Evolutionary conservation across 495 filamentous ascomycete genomes (phyloP).

Genomic region (Trichodelitschia bisporula): DNA sequence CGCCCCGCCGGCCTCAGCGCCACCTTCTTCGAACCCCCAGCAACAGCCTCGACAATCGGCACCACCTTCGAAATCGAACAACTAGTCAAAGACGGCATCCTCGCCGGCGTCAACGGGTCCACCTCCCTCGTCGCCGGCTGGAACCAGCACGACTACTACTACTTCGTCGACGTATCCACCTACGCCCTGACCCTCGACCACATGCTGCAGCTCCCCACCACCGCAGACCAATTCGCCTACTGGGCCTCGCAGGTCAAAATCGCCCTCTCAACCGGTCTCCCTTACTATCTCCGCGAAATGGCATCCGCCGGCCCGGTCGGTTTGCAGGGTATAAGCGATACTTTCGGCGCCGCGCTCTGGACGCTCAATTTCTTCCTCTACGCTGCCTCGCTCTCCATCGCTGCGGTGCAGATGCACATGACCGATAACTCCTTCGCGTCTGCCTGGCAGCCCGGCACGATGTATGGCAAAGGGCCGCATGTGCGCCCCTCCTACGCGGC

Average conservation of each 20-base stretch:
- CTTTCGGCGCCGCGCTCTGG: slow-evolving; percentile 50
- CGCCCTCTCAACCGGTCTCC: slow-evolving; percentile 15
- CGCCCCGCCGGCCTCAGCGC: slow-evolving; percentile 11
- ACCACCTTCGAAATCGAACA: slow-evolving; percentile 15
- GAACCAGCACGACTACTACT: slow-evolving; percentile 21
- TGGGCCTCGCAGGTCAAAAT: slow-evolving; percentile 12
- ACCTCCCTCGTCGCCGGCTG: slow-evolving; percentile 10
- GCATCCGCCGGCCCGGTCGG: slow-evolving; percentile 44
- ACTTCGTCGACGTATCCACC: slow-evolving; percentile 15
- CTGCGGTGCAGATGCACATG: slow-evolving; percentile 38
- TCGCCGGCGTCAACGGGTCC: slow-evolving; percentile 5
- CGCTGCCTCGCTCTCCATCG: slow-evolving; percentile 29
- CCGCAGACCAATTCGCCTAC: slow-evolving; percentile 14
- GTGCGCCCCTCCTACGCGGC: slow-evolving; percentile 17
- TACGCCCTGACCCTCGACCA: slow-evolving; percentile 9
- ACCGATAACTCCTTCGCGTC: slow-evolving; percentile 14
- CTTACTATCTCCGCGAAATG: slow-evolving; percentile 39
- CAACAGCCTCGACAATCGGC: slow-evolving; percentile 17
- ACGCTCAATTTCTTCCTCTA: slow-evolving; percentile 39
- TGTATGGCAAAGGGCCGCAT: slow-evolving; percentile 10
- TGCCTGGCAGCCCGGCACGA: slow-evolving; percentile 15
- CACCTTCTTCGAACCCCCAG: slow-evolving; percentile 16
- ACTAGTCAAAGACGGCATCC: slow-evolving; percentile 11
- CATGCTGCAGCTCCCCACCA: slow-evolving; percentile 12
- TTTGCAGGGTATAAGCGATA: slow-evolving; percentile 34